A percentile compares a stretch with the other conserved stretches of the same genome.
Evolutionary conservation across 495 filamentous ascomycete species (phyloP).

Genomic region (Tuber aestivum): DNA sequence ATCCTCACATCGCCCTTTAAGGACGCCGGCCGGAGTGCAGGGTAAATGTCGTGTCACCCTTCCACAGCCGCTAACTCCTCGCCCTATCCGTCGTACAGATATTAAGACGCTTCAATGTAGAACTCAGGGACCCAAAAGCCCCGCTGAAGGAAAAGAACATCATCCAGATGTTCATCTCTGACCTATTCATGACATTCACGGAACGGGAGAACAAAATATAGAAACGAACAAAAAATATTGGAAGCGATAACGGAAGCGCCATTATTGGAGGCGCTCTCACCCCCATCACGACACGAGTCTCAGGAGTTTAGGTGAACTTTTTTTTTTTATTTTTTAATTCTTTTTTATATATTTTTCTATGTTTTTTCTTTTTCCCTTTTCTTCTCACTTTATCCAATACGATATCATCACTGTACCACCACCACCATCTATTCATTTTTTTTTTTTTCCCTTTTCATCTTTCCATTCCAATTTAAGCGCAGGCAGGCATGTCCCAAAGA

Average conservation of each 20-base stretch:
- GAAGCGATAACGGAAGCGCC: too few relatives aligned
- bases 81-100: slow-evolving; percentile 4
- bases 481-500: background rate
- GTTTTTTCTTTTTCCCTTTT: too few relatives aligned
- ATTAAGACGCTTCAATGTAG: slow-evolving; percentile 11
- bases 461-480: background rate
- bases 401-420: background rate
- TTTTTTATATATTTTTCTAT: too few relatives aligned
- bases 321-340: background rate
- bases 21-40: too few relatives aligned
- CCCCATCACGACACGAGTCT: background rate
- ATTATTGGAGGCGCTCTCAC: background rate
- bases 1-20: background rate
- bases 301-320: background rate
- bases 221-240: background rate
- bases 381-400: background rate
- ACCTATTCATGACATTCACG: slow-evolving; percentile 6
- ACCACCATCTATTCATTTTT: background rate
- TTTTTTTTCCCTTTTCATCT: background rate
- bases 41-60: background rate
- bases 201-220: slow-evolving; percentile 3
- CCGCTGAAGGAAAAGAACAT: slow-evolving; percentile 8
- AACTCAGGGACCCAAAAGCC: slow-evolving; percentile 7
- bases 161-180: slow-evolving; percentile 10
- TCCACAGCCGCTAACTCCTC: background rate